Conservation (phyloP, 768 basidiomycete species). For the Cystobasidium ongulense region DNA sequence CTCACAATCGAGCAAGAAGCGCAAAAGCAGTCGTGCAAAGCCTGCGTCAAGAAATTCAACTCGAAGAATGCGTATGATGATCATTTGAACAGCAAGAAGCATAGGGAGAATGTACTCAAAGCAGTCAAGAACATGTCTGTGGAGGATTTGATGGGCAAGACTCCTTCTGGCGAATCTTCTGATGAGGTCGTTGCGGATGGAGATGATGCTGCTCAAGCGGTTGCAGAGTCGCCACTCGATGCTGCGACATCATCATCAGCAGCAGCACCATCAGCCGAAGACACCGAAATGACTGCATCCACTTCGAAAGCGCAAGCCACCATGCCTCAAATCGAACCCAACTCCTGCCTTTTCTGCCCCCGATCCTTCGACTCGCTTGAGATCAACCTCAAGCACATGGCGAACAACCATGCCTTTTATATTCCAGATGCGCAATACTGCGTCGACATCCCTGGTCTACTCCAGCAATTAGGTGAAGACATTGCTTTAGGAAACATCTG, state of each 20-base stretch:
- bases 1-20: conserved; percentile 12
- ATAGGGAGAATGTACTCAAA: conserved; percentile 66
- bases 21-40: conserved; percentile 52
- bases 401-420: conserved; percentile 79
- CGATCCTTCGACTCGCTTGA: conserved; percentile 50
- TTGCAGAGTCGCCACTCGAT: not conserved
- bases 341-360: conserved; percentile 79
- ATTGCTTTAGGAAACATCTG: conserved; percentile 87
- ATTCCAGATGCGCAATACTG: conserved; percentile 89
- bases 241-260: conserved; percentile 35
- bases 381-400: conserved; percentile 79
- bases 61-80: conserved; percentile 81
- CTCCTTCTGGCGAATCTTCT: not conserved
- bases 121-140: conserved; percentile 34
- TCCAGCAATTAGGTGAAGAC: conserved; percentile 82
- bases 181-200: not conserved
- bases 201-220: not conserved
- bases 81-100: conserved; percentile 80
- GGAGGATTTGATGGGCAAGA: conserved; percentile 11
- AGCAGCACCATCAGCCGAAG: not conserved
- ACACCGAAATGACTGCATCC: conserved; percentile 17
- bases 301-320: conserved; percentile 39
- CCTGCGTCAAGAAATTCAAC: conserved; percentile 86
- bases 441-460: conserved; percentile 68
- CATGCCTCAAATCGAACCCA: conserved; percentile 48